Evolutionary conservation across 805 yeast species (phyloP).

Genomic region (Nakazawaea peltata): DNA sequence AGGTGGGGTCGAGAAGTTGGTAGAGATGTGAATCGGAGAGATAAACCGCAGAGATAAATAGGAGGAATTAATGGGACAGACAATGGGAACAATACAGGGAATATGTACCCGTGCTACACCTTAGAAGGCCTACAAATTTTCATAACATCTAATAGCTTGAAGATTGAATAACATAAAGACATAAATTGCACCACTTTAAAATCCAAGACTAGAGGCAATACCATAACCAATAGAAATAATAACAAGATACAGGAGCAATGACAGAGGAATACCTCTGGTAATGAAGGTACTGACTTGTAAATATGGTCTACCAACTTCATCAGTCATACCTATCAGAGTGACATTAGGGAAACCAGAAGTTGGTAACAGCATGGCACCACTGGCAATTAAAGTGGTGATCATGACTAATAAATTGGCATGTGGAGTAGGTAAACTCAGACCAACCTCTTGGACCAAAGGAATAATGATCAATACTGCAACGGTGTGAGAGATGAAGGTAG

Average conservation of each 20-base stretch:
- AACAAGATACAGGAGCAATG: slow-evolving; percentile 33
- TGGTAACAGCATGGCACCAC: slow-evolving; percentile 51
- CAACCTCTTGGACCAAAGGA: slow-evolving; percentile 43
- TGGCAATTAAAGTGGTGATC: slow-evolving; percentile 41
- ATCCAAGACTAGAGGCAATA: slow-evolving; percentile 29
- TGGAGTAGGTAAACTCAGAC: slow-evolving; percentile 33
- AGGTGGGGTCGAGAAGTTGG: too few species aligned
- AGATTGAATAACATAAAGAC: too few species aligned
- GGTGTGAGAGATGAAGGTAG: slow-evolving; percentile 48
- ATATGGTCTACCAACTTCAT: slow-evolving; percentile 45
- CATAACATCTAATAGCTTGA: too few species aligned
- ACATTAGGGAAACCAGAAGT: slow-evolving; percentile 51
- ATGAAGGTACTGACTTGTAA: slow-evolving; percentile 39
- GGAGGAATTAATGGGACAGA: too few species aligned
- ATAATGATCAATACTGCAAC: slow-evolving; percentile 46
- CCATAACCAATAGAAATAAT: slow-evolving; percentile 43
- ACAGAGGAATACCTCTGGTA: slow-evolving; percentile 44
- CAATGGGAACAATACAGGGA: too few species aligned
- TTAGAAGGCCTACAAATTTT: too few species aligned
- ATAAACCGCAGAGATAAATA: too few species aligned
- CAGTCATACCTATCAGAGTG: slow-evolving; percentile 49
- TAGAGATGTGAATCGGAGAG: too few species aligned
- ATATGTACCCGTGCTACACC: too few species aligned
- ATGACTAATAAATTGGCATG: slow-evolving; percentile 40
- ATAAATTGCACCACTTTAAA: slow-evolving; percentile 11